Evolutionary conservation across 179 eudicot species (phyloP).

Genomic region (Silene noctiflora): DNA sequence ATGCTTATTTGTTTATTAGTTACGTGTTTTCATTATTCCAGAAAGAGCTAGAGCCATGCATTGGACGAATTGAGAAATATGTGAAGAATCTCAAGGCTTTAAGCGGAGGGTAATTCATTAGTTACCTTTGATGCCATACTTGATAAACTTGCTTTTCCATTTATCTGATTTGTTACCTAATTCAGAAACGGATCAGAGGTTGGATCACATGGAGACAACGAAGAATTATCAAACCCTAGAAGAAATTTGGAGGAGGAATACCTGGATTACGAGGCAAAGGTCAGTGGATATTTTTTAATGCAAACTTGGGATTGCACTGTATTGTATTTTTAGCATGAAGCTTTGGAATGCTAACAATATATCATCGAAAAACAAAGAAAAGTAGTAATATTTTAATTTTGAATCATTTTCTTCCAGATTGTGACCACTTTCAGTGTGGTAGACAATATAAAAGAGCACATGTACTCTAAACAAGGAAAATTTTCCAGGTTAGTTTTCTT

Average conservation of each 20-base stretch:
- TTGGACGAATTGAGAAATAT: conserved; percentile 64
- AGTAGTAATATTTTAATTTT: background rate
- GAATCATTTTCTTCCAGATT: conserved; percentile 44
- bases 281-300: conserved; percentile 19
- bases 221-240: conserved; percentile 52
- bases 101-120: conserved; percentile 54
- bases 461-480: conserved; percentile 58
- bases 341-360: background rate
- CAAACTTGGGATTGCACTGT: background rate
- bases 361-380: background rate
- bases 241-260: conserved; percentile 91
- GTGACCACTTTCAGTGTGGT: conserved; percentile 93
- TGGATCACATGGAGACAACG: conserved; percentile 38
- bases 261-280: conserved; percentile 86
- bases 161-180: conserved; percentile 12
- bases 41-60: conserved; percentile 84
- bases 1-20: background rate
- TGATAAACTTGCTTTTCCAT: background rate
- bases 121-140: background rate
- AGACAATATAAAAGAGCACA: conserved; percentile 95
- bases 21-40: conserved; percentile 29
- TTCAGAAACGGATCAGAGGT: conserved; percentile 41
- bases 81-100: conserved; percentile 78
- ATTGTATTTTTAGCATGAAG: background rate
- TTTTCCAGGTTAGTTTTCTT: conserved; percentile 49